Percentiles rank a stretch among this genome's conserved stretches.
Conservation (phyloP, 139 green algal genomes). For the Monoraphidium neglectum region DNA sequence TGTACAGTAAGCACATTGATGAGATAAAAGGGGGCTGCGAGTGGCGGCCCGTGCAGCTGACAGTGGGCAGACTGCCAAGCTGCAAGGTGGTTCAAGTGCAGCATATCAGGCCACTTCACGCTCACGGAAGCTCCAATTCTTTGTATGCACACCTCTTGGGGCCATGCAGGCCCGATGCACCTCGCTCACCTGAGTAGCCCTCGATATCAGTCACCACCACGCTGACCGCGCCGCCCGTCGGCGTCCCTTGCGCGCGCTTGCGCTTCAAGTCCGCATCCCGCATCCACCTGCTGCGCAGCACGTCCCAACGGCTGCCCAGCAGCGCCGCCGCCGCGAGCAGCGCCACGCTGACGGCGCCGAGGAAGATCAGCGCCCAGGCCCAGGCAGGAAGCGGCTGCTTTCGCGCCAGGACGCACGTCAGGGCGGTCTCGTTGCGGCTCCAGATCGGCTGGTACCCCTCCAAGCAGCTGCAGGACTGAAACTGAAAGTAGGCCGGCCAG, state of each 20-base stretch:
- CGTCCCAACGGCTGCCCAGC: background rate
- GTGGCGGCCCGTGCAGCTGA: too few relatives aligned
- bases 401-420: background rate
- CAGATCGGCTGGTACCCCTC: background rate
- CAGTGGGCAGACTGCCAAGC: too few relatives aligned
- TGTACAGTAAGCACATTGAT: too few relatives aligned
- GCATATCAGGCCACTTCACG: too few relatives aligned
- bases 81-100: too few relatives aligned
- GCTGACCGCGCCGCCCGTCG: background rate
- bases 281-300: background rate
- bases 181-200: slow-evolving; percentile 15
- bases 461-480: background rate
- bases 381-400: too few relatives aligned
- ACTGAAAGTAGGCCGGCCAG: background rate
- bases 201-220: slow-evolving; percentile 1
- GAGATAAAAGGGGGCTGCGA: too few relatives aligned
- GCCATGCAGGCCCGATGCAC: too few relatives aligned
- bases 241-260: background rate
- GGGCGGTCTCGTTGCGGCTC: background rate
- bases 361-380: background rate
- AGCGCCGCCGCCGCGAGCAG: too few relatives aligned
- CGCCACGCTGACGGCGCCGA: background rate
- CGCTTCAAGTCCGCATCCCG: too few relatives aligned
- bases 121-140: too few relatives aligned
- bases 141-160: too few relatives aligned